Evolutionary conservation across 192 early-diverging fungal species (phyloP).

Genomic region (Coemansia sp.): DNA sequence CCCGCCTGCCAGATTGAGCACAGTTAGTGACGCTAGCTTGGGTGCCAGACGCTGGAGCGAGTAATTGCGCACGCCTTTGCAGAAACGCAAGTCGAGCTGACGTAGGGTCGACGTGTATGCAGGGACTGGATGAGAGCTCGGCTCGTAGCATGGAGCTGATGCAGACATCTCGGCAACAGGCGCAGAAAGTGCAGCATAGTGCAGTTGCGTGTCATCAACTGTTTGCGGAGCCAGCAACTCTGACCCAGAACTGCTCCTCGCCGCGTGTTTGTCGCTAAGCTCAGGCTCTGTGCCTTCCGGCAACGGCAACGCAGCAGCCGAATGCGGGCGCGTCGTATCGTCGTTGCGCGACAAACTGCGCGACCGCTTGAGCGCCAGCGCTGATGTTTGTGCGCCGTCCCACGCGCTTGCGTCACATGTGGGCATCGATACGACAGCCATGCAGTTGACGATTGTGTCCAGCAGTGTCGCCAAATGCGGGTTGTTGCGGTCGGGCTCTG

Average conservation of each 20-base stretch:
- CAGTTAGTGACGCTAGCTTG: conserved; percentile 36
- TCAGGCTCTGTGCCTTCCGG: conserved; percentile 16
- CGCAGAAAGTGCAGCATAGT: background rate
- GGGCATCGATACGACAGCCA: conserved; percentile 13
- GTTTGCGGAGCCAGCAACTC: background rate
- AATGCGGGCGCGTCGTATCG: conserved; percentile 19
- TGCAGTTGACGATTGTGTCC: conserved; percentile 39
- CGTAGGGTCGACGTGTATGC: conserved; percentile 34
- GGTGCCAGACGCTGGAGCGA: conserved; percentile 55
- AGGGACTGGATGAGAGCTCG: background rate
- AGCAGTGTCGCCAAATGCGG: conserved; percentile 38
- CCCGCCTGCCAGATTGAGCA: conserved; percentile 57
- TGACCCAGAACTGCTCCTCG: background rate
- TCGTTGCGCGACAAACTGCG: conserved; percentile 35
- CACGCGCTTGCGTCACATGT: no score
- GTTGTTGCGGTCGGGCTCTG: conserved; percentile 44
- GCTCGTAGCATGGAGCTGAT: background rate
- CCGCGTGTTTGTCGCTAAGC: background rate
- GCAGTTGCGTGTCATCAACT: conserved; percentile 12
- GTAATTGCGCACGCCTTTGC: conserved; percentile 59
- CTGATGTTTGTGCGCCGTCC: background rate
- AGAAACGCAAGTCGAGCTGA: conserved; percentile 57
- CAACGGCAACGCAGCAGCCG: conserved; percentile 32
- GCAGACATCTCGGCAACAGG: no score
- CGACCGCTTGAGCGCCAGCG: conserved; percentile 25